These are phyloP conservation scores for Diaporthe caulivora DNA, from an alignment of 2,329 filamentous ascomycete genomes.

Conservation along the genomic window DNA sequence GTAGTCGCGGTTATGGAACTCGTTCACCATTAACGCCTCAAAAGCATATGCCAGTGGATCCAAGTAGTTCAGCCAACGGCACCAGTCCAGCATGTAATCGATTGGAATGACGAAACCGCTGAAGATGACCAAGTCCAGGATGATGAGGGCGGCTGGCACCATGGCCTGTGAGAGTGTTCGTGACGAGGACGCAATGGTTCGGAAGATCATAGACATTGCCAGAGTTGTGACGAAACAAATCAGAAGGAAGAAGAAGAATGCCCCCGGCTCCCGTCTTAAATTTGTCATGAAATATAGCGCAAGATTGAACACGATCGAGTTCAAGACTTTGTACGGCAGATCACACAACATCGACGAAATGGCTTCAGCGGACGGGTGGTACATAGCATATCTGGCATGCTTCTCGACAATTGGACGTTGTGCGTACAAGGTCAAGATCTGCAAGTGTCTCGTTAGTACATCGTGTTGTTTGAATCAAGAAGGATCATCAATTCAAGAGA, in stretches of 20 bases:
- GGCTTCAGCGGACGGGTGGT: slow-evolving; percentile 92
- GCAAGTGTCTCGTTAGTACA: background rate
- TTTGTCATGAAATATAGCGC: slow-evolving; percentile 90
- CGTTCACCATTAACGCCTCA: slow-evolving; percentile 85
- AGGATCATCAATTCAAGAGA: slow-evolving; percentile 29
- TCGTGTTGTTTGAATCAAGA: slow-evolving; percentile 21
- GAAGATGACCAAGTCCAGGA: slow-evolving; percentile 76
- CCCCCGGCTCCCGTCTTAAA: slow-evolving; percentile 77
- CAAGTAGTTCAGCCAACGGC: slow-evolving; percentile 85
- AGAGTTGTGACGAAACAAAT: slow-evolving; percentile 80
- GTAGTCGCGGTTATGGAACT: slow-evolving; percentile 78
- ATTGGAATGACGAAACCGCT: slow-evolving; percentile 78
- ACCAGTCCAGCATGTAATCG: slow-evolving; percentile 82
- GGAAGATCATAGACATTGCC: slow-evolving; percentile 89
- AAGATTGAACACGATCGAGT: slow-evolving; percentile 82
- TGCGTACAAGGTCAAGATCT: slow-evolving; percentile 86
- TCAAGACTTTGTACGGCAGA: slow-evolving; percentile 84
- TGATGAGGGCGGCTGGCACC: slow-evolving; percentile 70
- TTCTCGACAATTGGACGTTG: slow-evolving; percentile 95
- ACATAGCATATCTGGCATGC: slow-evolving; percentile 86
- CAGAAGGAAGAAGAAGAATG: slow-evolving; percentile 89
- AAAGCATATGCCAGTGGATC: slow-evolving; percentile 86
- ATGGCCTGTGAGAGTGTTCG: slow-evolving; percentile 76
- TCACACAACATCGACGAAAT: slow-evolving; percentile 88
- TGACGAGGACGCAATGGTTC: slow-evolving; percentile 82